Base-by-base conservation (phyloP, 1,139 yeast genomes). In the Scheffersomyces titani region DNA sequence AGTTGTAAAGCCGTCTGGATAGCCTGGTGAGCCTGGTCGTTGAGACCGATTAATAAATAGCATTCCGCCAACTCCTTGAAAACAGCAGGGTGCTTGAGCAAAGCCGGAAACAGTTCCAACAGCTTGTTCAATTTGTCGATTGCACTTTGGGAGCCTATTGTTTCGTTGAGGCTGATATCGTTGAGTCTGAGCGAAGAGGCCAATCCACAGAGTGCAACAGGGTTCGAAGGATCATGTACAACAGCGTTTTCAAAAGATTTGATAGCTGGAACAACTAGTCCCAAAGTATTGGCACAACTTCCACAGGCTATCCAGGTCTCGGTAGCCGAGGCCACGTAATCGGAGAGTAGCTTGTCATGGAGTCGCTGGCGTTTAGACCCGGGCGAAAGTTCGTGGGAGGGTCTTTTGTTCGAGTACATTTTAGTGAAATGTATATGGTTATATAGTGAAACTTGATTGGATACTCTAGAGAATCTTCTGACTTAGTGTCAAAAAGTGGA, bases 281-380 rank as follows among this genome's bases (percentile, higher is more conserved):
- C 83, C 52, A 83, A 64, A 1, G 80, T 66, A 50, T 72, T 65
- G 19, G 88, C 86, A 65, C 87, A 81, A 47, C 74, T 71, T 2
- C 86, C 88, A 54, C 84, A 76, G 7, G 79, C 73, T 9, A 75
- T 65, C 88, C 88, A 84, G 1, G 85, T 80, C 52, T 75, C 76
- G 49, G 73, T 66, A 18, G 77, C 79, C 5, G 69, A 63, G 19
- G 59, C 55, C 40, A 65, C 65, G 59, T 69, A 69, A 30, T 56
- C 58, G 46, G 57, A 53, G 19, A 46, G 49, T 6, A 46, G 36
- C 24, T 52, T 47, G 21, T 48, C 47, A 13, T 40, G 49, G 54
- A 52, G 49, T 21, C 51, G 54, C 44, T 52, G 54, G 11, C 54
- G 54, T 49, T 52, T 52, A 19, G 44, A 44, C 36, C 47, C 20